Conservation (phyloP, 306 rosid species). For the Bauhinia variegata region DNA sequence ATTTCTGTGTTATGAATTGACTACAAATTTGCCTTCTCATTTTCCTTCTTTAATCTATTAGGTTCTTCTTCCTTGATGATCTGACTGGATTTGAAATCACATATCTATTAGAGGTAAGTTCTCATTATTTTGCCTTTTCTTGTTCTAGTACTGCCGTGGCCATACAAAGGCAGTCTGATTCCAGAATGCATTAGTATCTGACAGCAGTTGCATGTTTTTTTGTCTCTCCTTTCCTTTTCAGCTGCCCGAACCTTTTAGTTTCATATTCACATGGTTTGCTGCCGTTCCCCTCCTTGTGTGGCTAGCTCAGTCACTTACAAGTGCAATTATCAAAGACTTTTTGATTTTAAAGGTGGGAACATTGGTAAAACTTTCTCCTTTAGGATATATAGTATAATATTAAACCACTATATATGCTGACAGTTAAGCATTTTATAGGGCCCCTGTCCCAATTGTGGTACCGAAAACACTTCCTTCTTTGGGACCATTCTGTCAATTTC, state of each 20-base stretch:
- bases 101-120: conserved; percentile 71
- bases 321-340: conserved; percentile 73
- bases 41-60: conserved; percentile 35
- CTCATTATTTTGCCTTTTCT: conserved; percentile 7
- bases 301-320: conserved; percentile 76
- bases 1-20: too few species aligned
- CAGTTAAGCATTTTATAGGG: conserved; percentile 53
- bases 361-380: conserved; percentile 15
- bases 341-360: conserved; percentile 82
- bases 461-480: conserved; percentile 89
- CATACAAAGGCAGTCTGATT: conserved; percentile 22
- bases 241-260: conserved; percentile 96
- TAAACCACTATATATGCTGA: conserved; percentile 16
- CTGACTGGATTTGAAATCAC: conserved; percentile 87
- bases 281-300: conserved; percentile 85
- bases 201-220: conserved; percentile 6
- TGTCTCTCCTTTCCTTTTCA: conserved; percentile 42
- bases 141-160: conserved; percentile 22
- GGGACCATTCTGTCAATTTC: conserved; percentile 88
- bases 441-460: conserved; percentile 93
- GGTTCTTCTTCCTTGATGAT: conserved; percentile 97
- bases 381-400: neutral
- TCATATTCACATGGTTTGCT: conserved; percentile 97
- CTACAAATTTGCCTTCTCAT: neutral
- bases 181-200: conserved; percentile 7